Base-by-base conservation (phyloP, 1,139 yeast species). In the Meyerozyma smithsonii region DNA sequence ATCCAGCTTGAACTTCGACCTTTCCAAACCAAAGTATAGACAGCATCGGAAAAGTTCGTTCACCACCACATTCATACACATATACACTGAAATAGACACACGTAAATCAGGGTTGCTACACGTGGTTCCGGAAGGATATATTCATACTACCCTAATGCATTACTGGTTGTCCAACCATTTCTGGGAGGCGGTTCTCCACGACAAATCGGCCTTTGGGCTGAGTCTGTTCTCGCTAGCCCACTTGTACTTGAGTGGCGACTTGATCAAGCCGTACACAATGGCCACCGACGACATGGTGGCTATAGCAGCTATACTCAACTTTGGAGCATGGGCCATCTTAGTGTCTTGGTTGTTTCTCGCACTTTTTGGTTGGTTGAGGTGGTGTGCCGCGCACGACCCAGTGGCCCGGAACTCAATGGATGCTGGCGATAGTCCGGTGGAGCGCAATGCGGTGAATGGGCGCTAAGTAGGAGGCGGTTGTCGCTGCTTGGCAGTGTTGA, bases 141-240 rank as follows among this genome's bases (percentile, higher is more conserved):
- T 26, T 26, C 8, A 23, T 25, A 25, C 6, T 14, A 5, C 5
- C 15, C 10, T 16, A 18, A 30, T 30, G 21, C 21, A 30, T 30
- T 34, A 30, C 28, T 62, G 56, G 43, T 59, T 56, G 40, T 70
- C 72, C 45, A 71, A 61, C 77, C 77, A 71, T 49, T 66, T 64
- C 44, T 67, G 66, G 35, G 76, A 69, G 41, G 73, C 69, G 48
- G 64, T 68, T 62, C 77, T 70, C 74, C 74, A 71, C n/a, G 76
- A 74, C 50, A 70, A 66, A 45, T 71, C 77, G 34, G 76, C 74
- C 56, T 71, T 71, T 33, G 77, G 77, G 51, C 73, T 68, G 44
- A 69, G 49, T 58, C 75, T 66, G 54, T 62, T 68, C 47, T 69
- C 74, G 36, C 62, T 52, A 37, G 64, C 63, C 66, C 64, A 69